Conservation (phyloP, 2,329 filamentous ascomycete species). For the Colletotrichum ledebouriae region DNA sequence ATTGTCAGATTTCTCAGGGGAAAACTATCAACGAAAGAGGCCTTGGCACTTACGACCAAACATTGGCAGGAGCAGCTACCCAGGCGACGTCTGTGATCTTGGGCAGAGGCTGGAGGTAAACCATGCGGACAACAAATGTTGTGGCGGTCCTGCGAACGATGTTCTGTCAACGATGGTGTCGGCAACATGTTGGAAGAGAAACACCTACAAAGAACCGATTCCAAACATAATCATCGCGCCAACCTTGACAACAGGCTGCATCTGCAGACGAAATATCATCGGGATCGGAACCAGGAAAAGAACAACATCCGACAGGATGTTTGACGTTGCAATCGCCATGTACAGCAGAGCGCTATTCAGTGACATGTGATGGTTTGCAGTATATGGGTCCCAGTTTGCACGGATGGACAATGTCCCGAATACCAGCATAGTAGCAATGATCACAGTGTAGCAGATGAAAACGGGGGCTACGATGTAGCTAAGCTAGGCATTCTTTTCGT, state of each 20-base stretch:
- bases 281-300: slow-evolving; percentile 61
- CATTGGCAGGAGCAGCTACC: slow-evolving; percentile 43
- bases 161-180: background rate
- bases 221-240: slow-evolving; percentile 58
- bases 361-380: slow-evolving; percentile 49
- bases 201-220: slow-evolving; percentile 50
- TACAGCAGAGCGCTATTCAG: slow-evolving; percentile 60
- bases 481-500: slow-evolving; percentile 33
- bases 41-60: slow-evolving; percentile 41
- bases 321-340: slow-evolving; percentile 60
- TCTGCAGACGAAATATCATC: slow-evolving; percentile 57
- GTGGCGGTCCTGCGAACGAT: slow-evolving; percentile 47
- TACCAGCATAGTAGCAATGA: slow-evolving; percentile 43
- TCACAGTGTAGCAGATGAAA: slow-evolving; percentile 50
- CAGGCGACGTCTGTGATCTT: slow-evolving; percentile 37
- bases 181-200: background rate
- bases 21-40: background rate
- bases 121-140: slow-evolving; percentile 45
- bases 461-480: slow-evolving; percentile 48
- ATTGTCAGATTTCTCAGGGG: background rate
- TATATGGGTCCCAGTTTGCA: slow-evolving; percentile 44
- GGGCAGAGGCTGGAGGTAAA: slow-evolving; percentile 40
- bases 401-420: slow-evolving; percentile 45
- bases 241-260: slow-evolving; percentile 61
- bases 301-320: slow-evolving; percentile 61